Evolutionary conservation across 148 eudicot species (phyloP), one percentile per base, ranked within the genome.

Genomic region (Talinum fruticosum): DNA sequence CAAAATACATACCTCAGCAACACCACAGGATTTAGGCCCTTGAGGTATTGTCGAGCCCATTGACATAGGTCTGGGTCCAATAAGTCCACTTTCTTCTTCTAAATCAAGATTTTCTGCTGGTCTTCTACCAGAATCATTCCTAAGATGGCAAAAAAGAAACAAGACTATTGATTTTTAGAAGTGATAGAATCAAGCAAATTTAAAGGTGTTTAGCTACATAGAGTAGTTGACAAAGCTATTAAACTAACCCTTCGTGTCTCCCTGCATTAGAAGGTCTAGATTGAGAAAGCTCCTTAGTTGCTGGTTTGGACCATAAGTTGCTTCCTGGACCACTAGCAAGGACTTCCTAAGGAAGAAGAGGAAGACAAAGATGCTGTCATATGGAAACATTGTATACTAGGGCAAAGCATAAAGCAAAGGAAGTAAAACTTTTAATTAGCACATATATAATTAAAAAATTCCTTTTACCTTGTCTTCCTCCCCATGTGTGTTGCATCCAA

Each of bases 211-310:
- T 26, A 36, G 13, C 15, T 14, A 18, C n/a, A 68, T 36, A 23
- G 72, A n/a, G 33, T 30, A 3, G 1, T 62, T 65, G 66, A 69
- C 59, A 36, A 29, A 35, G 10, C 80, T 29, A 18, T 26, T n/a
- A 44, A 24, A 74, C 85, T 74, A 51, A 89, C 96, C 97, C 85
- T 84, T 82, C 88, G 47, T 89, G 93, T 69, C 85, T 85, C 80
- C 44, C 76, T 21, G 76, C 51, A 71, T 75, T 81, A 66, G 57
- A 68, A 66, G 85, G 77, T 59, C 77, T 84, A 71, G 66, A 2
- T 13, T 32, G 35, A 66, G 84, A 72, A 59, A 57, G 30, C 70
- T 71, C 62, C 32, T 49, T 74, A 3, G 53, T 28, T 47, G 75
- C 76, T 30, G 12, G 76, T 37, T 62, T 73, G 24, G 74, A 72